A percentile compares a stretch with the other conserved stretches of the same genome.
Evolutionary conservation across 495 filamentous ascomycete genomes (phyloP).

Genomic region (Aspergillus diversus): DNA sequence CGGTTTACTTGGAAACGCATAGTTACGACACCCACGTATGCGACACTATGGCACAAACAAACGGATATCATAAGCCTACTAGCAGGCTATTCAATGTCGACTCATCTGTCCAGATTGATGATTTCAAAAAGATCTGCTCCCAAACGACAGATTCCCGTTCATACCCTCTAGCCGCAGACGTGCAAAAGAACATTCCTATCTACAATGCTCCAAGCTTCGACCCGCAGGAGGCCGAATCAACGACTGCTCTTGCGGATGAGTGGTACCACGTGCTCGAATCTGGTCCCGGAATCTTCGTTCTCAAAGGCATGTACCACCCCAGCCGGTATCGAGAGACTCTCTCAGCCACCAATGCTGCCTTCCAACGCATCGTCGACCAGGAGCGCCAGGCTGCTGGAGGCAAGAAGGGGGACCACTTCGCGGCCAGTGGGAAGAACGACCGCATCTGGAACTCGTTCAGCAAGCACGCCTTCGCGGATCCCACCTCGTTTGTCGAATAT

Average conservation of each 20-base stretch:
- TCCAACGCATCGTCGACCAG: slow-evolving; percentile 45
- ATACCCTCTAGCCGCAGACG: slow-evolving; percentile 47
- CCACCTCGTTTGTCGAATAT: slow-evolving; percentile 52
- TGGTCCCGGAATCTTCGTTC: slow-evolving; percentile 57
- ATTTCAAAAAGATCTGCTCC: slow-evolving; percentile 49
- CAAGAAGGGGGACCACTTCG: slow-evolving; percentile 59
- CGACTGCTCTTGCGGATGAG: slow-evolving; percentile 52
- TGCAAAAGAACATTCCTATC: slow-evolving; percentile 55
- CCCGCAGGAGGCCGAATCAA: slow-evolving; percentile 19
- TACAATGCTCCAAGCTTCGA: slow-evolving; percentile 46
- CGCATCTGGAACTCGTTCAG: slow-evolving; percentile 63
- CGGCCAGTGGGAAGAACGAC: slow-evolving; percentile 47
- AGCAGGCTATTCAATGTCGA: slow-evolving; percentile 30
- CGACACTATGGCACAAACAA: background rate
- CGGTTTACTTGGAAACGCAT: background rate
- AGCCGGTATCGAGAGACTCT: slow-evolving; percentile 35
- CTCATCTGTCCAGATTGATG: slow-evolving; percentile 30
- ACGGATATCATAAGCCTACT: background rate
- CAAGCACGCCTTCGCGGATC: slow-evolving; percentile 54
- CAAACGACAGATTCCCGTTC: slow-evolving; percentile 34
- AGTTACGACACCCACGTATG: background rate
- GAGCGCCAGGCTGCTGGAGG: slow-evolving; percentile 30
- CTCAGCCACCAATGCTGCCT: slow-evolving; percentile 44
- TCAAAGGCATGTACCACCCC: slow-evolving; percentile 48
- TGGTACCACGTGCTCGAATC: slow-evolving; percentile 56